phyloP scores from a whole-genome alignment of 2,329 filamentous ascomycete genomes.

The Ophiocordyceps camponoti-leonardi region DNA sequence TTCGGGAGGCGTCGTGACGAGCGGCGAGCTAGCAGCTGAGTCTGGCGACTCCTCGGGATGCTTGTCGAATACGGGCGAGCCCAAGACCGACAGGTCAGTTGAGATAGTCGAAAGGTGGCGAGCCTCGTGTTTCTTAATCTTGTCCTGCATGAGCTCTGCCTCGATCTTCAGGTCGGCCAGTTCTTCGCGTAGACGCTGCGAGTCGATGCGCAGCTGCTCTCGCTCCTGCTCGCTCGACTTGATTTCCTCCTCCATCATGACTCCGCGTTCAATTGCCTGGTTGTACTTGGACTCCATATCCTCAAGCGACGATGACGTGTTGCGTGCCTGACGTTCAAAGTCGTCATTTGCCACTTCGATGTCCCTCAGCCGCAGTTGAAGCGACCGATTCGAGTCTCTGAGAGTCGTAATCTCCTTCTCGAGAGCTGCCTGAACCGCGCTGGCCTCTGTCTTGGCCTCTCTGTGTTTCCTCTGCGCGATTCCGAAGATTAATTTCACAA shows the following conservation, averaged over 20 bases:
- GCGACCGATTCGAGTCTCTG: slow-evolving; percentile 64
- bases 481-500: slow-evolving; percentile 1
- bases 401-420: slow-evolving; percentile 94
- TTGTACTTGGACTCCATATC: slow-evolving; percentile 97
- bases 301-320: slow-evolving; percentile 89
- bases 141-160: slow-evolving; percentile 84
- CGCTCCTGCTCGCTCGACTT: slow-evolving; percentile 82
- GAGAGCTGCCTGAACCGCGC: slow-evolving; percentile 63
- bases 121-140: slow-evolving; percentile 56
- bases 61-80: slow-evolving; percentile 56
- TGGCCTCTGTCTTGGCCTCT: slow-evolving; percentile 80
- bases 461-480: slow-evolving; percentile 70
- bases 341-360: slow-evolving; percentile 98
- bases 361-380: slow-evolving; percentile 75
- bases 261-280: slow-evolving; percentile 74
- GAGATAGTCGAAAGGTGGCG: slow-evolving; percentile 42
- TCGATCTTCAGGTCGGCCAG: slow-evolving; percentile 88
- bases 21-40: slow-evolving; percentile 81
- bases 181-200: slow-evolving; percentile 78
- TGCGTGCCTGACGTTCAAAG: slow-evolving; percentile 88
- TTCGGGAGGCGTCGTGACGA: slow-evolving; percentile 70
- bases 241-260: slow-evolving; percentile 92
- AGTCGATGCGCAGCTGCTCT: slow-evolving; percentile 74
- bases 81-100: slow-evolving; percentile 44
- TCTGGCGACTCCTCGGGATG: slow-evolving; percentile 57